Evolutionary conservation across 192 early-diverging fungal species (phyloP), one percentile per base, ranked within the genome.

Genomic region (Coemansia sp.): DNA sequence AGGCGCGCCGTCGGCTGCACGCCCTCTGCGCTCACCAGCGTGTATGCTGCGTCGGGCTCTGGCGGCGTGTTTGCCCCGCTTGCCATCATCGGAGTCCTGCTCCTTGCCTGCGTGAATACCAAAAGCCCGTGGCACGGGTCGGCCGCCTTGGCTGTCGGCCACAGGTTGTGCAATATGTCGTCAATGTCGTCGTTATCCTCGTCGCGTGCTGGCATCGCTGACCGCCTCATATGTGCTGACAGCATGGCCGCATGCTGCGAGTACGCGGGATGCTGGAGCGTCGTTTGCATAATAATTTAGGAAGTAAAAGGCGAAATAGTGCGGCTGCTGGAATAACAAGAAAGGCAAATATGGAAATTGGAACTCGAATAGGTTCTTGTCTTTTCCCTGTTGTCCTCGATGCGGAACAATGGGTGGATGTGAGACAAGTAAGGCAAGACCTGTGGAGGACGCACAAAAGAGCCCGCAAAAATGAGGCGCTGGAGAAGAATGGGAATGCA

Each of bases 121-220:
- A 11, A 25, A 28, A 17, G 28, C 28, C 23, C 20, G 61, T 31
- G 49, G 9, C 15, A 42, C 15, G 34, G 26, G 17, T 49, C 42
- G 26, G 26, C n/a, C 15, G 48, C 48, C 15, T 17, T 42, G 26
- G 40, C 14, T 3, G 78, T 81, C 25, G 78, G 78, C 78, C 78
- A 81, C 25, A 81, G 55, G 25, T 50, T 81, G 62, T 63, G 48
- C 48, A 81, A 69, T 23, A 81, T 81, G 44, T 81, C 78, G 69
- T 81, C 78, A 26, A 81, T 81, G 34, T 81, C 46, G 69, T 81
- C 78, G 6, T 62, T 36, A 14, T 81, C 76, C 21, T 72, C 69
- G 10, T 55, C 56, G 10, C 40, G 51, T 36, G 47, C 21, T 7
- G 53, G 31, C 26, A 57, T 60, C 50, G 51, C 54, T 21, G 59